Evolutionary conservation across 176 grass and related monocot species (phyloP).

Genomic region (Oryza longistaminata): DNA sequence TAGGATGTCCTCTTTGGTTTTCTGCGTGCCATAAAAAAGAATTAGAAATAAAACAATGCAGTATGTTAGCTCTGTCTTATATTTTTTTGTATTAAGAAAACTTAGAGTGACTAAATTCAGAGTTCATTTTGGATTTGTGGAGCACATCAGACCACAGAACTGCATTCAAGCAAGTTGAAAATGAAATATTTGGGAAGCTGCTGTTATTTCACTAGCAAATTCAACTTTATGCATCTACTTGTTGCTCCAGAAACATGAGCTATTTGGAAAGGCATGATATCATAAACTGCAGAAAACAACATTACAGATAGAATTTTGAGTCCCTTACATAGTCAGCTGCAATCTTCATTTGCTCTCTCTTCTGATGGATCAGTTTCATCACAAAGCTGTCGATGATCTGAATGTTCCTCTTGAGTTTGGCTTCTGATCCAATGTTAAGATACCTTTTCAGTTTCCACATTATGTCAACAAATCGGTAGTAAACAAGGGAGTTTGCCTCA

Average conservation of each 20-base stretch:
- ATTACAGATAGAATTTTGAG: neutral
- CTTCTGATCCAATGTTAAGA: slow-evolving; percentile 71
- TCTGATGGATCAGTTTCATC: slow-evolving; percentile 56
- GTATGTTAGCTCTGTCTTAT: neutral
- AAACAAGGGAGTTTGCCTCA: slow-evolving; percentile 53
- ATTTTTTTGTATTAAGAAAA: neutral
- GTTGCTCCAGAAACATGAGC: neutral
- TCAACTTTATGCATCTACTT: neutral
- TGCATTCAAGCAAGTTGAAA: neutral
- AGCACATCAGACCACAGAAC: neutral
- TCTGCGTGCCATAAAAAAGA: slow-evolving; percentile 34
- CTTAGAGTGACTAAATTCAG: neutral
- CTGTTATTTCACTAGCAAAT: neutral
- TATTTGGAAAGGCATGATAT: neutral
- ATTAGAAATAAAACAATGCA: neutral
- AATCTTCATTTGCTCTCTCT: slow-evolving; percentile 45
- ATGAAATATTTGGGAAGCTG: slow-evolving; percentile 7
- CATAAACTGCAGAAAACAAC: neutral
- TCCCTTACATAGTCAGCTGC: slow-evolving; percentile 41
- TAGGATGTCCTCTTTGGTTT: slow-evolving; percentile 60
- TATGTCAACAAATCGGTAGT: slow-evolving; percentile 52
- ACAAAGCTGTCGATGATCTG: slow-evolving; percentile 64
- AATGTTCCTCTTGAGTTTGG: slow-evolving; percentile 50
- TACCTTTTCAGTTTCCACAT: slow-evolving; percentile 62
- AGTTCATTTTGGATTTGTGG: neutral